These are phyloP conservation scores for Craspedostauros australis DNA, from an alignment of 108 stramenopile species.

Conservation along the genomic window DNA sequence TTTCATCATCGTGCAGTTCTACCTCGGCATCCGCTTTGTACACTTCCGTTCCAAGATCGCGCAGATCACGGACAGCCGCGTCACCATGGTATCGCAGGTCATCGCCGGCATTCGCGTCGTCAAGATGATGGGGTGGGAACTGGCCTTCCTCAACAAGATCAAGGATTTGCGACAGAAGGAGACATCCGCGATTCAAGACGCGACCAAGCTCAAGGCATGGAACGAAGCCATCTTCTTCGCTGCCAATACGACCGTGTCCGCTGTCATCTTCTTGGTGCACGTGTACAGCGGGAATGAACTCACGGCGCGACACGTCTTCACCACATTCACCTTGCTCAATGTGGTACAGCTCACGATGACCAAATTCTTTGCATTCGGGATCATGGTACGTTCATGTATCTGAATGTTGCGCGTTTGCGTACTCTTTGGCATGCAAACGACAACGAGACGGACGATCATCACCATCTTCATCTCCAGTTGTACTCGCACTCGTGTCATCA, in stretches of 20 bases:
- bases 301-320: conserved; percentile 60
- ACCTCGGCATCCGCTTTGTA: conserved; percentile 63
- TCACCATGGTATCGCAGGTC: conserved; percentile 84
- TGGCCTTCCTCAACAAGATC: conserved; percentile 64
- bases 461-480: no score
- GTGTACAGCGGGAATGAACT: conserved; percentile 41
- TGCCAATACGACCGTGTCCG: conserved; percentile 46
- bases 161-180: conserved; percentile 50
- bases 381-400: conserved; percentile 37
- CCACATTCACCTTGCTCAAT: conserved; percentile 68
- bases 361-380: conserved; percentile 77
- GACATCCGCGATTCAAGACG: conserved; percentile 52
- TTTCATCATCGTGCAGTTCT: conserved; percentile 83
- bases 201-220: conserved; percentile 61
- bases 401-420: not conserved
- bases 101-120: conserved; percentile 79
- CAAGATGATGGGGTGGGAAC: conserved; percentile 83
- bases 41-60: conserved; percentile 66
- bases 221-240: conserved; percentile 86
- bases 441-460: no score
- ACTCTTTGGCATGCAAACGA: no score
- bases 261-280: conserved; percentile 59
- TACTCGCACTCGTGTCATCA: no score
- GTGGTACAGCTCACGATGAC: conserved; percentile 82
- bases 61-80: conserved; percentile 78